phyloP scores from a whole-genome alignment of 139 green algal genomes.

The Coelastrella sp. region DNA sequence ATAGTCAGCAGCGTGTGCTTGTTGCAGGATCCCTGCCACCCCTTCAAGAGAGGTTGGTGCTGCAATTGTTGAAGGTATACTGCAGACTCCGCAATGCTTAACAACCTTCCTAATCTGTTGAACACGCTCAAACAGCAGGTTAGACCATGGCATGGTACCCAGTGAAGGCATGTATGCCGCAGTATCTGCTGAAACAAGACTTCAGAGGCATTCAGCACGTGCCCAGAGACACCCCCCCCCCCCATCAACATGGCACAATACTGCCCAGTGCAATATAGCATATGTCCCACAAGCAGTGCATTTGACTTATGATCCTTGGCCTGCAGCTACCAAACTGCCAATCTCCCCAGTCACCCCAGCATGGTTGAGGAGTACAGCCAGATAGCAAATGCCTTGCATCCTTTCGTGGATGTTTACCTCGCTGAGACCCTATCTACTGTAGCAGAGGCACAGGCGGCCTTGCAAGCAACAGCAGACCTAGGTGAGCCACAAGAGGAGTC shows the following conservation, averaged over 20 bases:
- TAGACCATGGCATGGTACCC: too few species aligned
- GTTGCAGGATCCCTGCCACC: constrained; percentile 41
- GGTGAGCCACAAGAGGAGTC: not conserved
- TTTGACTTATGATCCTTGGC: too few species aligned
- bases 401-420: constrained; percentile 66
- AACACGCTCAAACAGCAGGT: too few species aligned
- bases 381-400: constrained; percentile 53
- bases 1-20: constrained; percentile 11
- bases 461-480: constrained; percentile 33
- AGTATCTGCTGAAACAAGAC: too few species aligned
- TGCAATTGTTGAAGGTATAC: not conserved
- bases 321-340: constrained; percentile 48
- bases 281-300: too few species aligned
- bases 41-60: constrained; percentile 25
- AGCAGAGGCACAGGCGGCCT: constrained; percentile 59
- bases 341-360: not conserved
- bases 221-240: too few species aligned
- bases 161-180: too few species aligned
- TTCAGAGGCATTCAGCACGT: too few species aligned
- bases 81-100: too few species aligned
- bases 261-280: too few species aligned
- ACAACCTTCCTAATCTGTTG: too few species aligned
- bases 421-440: constrained; percentile 68
- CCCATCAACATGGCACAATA: too few species aligned
- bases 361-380: constrained; percentile 50